Evolutionary conservation across 192 early-diverging fungal species (phyloP).

Genomic region (Coemansia sp.): DNA sequence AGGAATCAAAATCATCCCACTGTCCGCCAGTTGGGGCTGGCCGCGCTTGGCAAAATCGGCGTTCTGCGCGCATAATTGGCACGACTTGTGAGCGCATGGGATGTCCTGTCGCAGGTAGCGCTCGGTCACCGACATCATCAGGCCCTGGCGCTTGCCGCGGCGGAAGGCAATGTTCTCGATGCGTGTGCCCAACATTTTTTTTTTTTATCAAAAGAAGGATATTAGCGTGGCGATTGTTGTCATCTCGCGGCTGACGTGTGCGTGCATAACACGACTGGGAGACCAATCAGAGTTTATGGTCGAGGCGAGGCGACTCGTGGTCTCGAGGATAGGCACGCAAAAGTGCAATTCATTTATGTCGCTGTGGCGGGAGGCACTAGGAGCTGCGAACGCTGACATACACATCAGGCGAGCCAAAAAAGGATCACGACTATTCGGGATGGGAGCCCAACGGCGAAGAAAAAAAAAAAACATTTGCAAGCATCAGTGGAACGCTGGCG

Average conservation of each 20-base stretch:
- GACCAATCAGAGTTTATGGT: constrained; percentile 25
- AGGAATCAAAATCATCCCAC: constrained; percentile 23
- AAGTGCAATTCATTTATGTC: background rate
- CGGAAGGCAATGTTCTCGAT: constrained; percentile 42
- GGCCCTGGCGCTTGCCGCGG: constrained; percentile 51
- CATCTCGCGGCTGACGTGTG: background rate
- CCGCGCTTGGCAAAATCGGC: constrained; percentile 9
- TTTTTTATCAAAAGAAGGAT: background rate
- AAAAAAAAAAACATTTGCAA: background rate
- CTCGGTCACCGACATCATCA: constrained; percentile 48
- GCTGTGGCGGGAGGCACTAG: background rate
- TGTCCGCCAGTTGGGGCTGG: constrained; percentile 26
- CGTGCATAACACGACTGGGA: background rate
- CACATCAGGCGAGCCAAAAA: background rate
- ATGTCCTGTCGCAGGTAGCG: constrained; percentile 44
- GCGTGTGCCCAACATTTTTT: constrained; percentile 22
- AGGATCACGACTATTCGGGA: background rate
- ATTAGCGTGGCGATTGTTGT: background rate
- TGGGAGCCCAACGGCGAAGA: background rate
- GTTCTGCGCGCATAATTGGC: constrained; percentile 30
- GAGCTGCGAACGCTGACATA: background rate
- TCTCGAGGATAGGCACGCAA: background rate
- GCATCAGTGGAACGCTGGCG: background rate
- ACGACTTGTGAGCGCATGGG: constrained; percentile 25
- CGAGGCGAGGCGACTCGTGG: background rate